Evolutionary conservation across 495 filamentous ascomycete genomes (phyloP).

Genomic region (Penicillium desertorum): DNA sequence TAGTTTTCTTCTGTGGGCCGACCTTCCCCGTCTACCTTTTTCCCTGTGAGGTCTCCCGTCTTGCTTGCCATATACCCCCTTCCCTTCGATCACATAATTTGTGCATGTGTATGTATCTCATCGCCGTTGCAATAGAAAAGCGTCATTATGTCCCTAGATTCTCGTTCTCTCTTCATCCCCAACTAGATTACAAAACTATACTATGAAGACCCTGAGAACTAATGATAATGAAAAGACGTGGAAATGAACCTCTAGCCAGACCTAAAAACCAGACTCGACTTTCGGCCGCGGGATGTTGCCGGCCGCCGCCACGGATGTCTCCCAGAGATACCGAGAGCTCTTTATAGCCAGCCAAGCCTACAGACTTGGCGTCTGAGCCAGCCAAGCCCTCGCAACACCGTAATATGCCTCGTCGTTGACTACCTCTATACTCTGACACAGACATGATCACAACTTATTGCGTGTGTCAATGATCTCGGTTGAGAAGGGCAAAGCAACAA

Average conservation of each 20-base stretch:
- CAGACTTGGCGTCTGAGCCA: not conserved
- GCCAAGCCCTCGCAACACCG: not conserved
- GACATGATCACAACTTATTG: not conserved
- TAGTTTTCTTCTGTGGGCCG: slow-evolving; percentile 12
- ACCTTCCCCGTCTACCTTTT: slow-evolving; percentile 15
- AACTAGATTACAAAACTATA: not conserved
- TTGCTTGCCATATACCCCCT: slow-evolving; percentile 36
- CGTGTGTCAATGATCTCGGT: not conserved
- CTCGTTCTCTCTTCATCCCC: not conserved
- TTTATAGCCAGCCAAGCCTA: not conserved
- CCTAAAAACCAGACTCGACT: not conserved
- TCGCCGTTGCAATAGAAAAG: slow-evolving; percentile 9
- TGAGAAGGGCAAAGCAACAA: not conserved
- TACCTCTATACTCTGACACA: not conserved
- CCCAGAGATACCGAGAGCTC: not conserved
- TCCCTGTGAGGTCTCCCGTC: slow-evolving; percentile 13
- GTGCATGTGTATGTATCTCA: slow-evolving; percentile 21
- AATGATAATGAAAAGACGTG: not conserved
- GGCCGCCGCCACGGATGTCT: not conserved
- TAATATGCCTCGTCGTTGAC: not conserved
- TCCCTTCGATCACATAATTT: slow-evolving; percentile 26
- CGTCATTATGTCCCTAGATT: not conserved
- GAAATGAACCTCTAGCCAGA: not conserved
- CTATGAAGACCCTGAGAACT: not conserved
- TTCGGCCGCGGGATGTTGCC: not conserved